Evolutionary conservation across 768 basidiomycete species (phyloP), one percentile per base, ranked within the genome.

Genomic region (Baorangia bicolor): DNA sequence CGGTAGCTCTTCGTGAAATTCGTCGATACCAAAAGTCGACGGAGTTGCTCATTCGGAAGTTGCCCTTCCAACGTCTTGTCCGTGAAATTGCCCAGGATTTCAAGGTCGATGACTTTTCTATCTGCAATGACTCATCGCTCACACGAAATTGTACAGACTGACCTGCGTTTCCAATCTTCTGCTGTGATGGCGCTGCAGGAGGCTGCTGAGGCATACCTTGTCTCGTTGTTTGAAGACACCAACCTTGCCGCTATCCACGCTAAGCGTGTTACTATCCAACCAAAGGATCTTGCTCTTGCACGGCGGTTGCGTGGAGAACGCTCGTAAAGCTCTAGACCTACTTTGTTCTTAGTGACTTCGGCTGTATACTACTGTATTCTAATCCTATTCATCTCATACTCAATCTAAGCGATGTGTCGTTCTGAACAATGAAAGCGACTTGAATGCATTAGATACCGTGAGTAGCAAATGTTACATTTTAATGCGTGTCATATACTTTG

Each of bases 41-140:
- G 53, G 89, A 92, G 77, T 80, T 92, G 56, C 80, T 93, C 51
- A 92, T 93, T 69, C 83, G 90, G 69, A 92, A 92, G 76, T 83
- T 92, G 51, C 90, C 90, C 56, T 93, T 94, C 88, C 89, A 93
- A 78, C 84, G 90, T 60, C 85, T 93, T 12, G 90, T 93, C 8
- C 86, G 86, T 75, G 92, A 94, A 74, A 93, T 93, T 63, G 90
- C 91, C 35, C 89, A 92, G 75, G 90, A 92, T 69, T 92, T 90
- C 82, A 92, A 93, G 81, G 88, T 88, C 45, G 38, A 78, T 72
- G 2, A 25, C 28, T 33, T 47, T 27, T 43, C 5, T 1, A 21
- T 25, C 27, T 49, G 16, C 18, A 48, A 13, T 42, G 44, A 47
- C 23, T 37, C 2, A 20, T 27, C n/a, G 25, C 25, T 51, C 2